These are phyloP conservation scores for Lactarius sanguifluus DNA, from an alignment of 768 basidiomycete species.

Conservation along the genomic window DNA sequence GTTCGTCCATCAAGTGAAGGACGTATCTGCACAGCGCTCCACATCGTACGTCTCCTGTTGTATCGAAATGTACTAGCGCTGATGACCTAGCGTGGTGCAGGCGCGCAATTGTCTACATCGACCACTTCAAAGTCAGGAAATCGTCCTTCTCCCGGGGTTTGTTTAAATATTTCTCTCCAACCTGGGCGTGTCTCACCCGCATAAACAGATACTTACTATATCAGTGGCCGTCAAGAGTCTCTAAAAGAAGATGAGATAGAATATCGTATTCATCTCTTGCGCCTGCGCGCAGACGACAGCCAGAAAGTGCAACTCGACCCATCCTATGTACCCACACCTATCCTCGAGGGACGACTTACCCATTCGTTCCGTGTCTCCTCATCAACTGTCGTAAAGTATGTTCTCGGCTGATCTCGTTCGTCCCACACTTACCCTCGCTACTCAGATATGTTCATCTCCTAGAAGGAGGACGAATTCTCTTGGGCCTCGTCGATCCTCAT, in stretches of 20 bases:
- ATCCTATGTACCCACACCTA: slow-evolving; percentile 20
- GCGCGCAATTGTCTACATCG: neutral
- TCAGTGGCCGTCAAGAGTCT: slow-evolving; percentile 18
- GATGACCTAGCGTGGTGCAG: neutral
- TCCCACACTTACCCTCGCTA: neutral
- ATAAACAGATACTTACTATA: slow-evolving; percentile 6
- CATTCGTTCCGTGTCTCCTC: too few relatives aligned
- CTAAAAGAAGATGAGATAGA: slow-evolving; percentile 16
- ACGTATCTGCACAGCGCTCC: slow-evolving; percentile 1
- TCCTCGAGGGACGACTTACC: neutral
- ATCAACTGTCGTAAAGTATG: slow-evolving; percentile 11
- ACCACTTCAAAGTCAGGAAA: neutral
- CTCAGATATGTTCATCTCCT: slow-evolving; percentile 25
- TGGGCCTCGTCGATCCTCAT: slow-evolving; percentile 10
- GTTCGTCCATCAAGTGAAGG: slow-evolving; percentile 14
- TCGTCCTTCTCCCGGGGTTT: neutral
- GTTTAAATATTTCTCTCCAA: neutral
- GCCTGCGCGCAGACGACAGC: slow-evolving; percentile 13
- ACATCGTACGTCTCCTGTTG: slow-evolving; percentile 6
- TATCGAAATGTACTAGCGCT: neutral
- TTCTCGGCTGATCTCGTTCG: too few relatives aligned
- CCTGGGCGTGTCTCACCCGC: neutral
- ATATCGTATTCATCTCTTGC: slow-evolving; percentile 13
- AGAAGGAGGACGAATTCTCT: slow-evolving; percentile 18
- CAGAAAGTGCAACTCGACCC: slow-evolving; percentile 25